Conservation (phyloP, 345 rosid genomes). For the Raphanus sativus region DNA sequence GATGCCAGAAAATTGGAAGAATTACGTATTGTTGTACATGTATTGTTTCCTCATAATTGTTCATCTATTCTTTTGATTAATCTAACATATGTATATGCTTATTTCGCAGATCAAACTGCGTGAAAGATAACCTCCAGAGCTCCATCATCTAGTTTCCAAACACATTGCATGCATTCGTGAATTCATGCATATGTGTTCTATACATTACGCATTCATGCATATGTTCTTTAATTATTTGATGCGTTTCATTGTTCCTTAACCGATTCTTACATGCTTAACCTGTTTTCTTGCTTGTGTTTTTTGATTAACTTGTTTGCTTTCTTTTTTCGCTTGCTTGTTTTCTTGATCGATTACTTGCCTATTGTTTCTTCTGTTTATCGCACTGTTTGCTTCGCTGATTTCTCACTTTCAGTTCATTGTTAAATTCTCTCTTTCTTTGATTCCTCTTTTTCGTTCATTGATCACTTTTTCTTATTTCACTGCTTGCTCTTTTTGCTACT, state of each 20-base stretch:
- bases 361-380: not conserved
- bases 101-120: not conserved
- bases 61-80: not conserved
- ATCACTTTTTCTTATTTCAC: not conserved
- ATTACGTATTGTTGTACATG: not conserved
- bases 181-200: not conserved
- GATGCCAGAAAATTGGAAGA: not conserved
- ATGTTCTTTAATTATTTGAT: not conserved
- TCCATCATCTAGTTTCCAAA: too few relatives aligned
- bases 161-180: not conserved
- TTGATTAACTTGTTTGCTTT: not conserved
- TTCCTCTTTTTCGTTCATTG: not conserved
- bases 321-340: not conserved
- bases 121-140: not conserved
- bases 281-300: not conserved
- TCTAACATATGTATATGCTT: not conserved
- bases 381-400: not conserved
- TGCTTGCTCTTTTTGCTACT: not conserved
- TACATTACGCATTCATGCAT: not conserved
- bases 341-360: not conserved
- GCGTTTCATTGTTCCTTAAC: not conserved
- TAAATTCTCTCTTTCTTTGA: not conserved
- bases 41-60: not conserved
- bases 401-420: not conserved
- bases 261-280: not conserved